Conservation (phyloP, 176 grass and related monocot species). For the Oryza longistaminata region DNA sequence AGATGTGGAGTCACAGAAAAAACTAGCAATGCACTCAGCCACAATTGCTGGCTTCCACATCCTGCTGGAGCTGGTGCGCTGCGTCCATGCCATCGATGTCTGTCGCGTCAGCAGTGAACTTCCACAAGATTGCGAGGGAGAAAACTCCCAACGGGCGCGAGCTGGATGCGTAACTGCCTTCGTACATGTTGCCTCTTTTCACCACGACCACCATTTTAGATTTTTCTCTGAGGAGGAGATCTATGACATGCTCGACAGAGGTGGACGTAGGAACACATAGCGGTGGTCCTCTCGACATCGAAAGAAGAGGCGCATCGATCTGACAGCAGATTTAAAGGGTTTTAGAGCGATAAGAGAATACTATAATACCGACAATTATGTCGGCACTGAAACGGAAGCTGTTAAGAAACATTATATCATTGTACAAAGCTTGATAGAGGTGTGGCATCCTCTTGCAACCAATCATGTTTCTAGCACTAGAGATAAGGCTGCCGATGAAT, state of each 20-base stretch:
- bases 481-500: not conserved
- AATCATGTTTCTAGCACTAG: not conserved
- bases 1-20: not conserved
- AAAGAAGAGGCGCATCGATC: constrained; percentile 72
- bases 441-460: not conserved
- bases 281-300: constrained; percentile 62
- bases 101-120: constrained; percentile 13
- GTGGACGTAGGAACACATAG: constrained; percentile 65
- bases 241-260: constrained; percentile 65
- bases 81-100: not conserved
- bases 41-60: not conserved
- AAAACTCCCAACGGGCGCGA: constrained; percentile 74
- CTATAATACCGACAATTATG: constrained; percentile 9
- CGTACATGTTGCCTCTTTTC: constrained; percentile 58
- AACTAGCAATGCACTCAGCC: not conserved
- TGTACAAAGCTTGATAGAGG: not conserved
- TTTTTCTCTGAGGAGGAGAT: constrained; percentile 68
- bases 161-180: constrained; percentile 62
- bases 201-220: constrained; percentile 69
- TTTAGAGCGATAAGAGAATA: not conserved
- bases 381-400: not conserved
- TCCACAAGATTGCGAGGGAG: constrained; percentile 53
- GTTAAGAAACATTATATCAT: not conserved
- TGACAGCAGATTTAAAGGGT: constrained; percentile 28
- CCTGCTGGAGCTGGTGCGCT: not conserved